Evolutionary conservation across 257 asterid species (phyloP), one percentile per base, ranked within the genome.

Genomic region (Dorcoceras hygrometricum): DNA sequence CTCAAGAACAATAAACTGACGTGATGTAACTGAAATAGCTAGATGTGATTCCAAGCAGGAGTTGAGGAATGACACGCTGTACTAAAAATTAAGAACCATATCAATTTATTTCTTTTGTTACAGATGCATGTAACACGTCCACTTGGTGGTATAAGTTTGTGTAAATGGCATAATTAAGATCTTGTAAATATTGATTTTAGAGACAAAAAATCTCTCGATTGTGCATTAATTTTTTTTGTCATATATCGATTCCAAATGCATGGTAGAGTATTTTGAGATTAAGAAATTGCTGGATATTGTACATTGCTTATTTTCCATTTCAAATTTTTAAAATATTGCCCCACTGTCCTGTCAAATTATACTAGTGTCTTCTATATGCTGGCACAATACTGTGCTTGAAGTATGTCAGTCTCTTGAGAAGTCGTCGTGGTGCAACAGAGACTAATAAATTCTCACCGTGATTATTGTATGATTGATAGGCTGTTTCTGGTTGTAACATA

Each of bases 231-330:
- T 16, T 46, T 36, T 36, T 46, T 39, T 39, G 31, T 29, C 14
- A 46, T 14, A 16, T 46, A 46, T 46, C 8, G 4, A 14, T 4
- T 19, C 29, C 56, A n/a, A 62, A 53, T 60, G 59, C 16, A 8
- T n/a, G 16, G 28, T 22, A 14, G 39, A 39, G 34, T 39, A 48
- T 24, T 26, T 20, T 53, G 11, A n/a, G 62, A 34, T 58, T 18
- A 4, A 27, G 20, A 46, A 58, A 19, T 11, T 72, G 34, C 5
- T 46, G 22, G 54, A 46, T 46, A 16, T 20, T 18, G n/a, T n/a
- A n/a, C n/a, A n/a, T 46, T 46, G 54, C 18, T 46, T 50, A 32
- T 29, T 72, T n/a, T 60, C 32, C 8, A 31, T 19, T 65, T 48
- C 48, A 11, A 57, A 59, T 18, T 72, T n/a, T 22, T 32, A 23